Base-by-base conservation (phyloP, 2,329 filamentous ascomycete genomes). In the Escovopsis sp. region DNA sequence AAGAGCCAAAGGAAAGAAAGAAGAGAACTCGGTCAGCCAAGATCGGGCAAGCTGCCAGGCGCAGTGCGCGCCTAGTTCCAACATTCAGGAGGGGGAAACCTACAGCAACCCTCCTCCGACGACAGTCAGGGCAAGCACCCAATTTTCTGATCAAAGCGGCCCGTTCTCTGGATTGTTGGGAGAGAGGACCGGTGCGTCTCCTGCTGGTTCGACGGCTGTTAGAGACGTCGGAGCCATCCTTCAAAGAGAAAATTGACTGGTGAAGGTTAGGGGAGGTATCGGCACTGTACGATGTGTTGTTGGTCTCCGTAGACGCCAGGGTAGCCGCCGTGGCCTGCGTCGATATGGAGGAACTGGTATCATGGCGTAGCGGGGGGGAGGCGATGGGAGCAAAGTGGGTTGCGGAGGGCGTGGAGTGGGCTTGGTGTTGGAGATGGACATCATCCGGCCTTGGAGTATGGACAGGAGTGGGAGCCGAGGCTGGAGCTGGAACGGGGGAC, bases 111-210 rank as follows among this genome's bases (percentile, higher is more conserved):
- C 73, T 65, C 49, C 72, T 64, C 44, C 70, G 65, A 36, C 71
- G 66, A 49, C 73, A 77, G 50, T 75, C 72, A 32, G 56, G 52
- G 52, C 73, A 77, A 39, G 73, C 73, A 44, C 73, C 73, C 42
- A 77, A 60, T 55, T 76, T 77, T 51, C 73, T 62, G 47, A 77
- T 77, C 44, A 77, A 55, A 38, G 73, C 73, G 38, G 73, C 73
- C 55, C 72, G 72, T 50, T 76, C 71, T 55, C 73, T 67, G 51
- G 75, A 74, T 47, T 71, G 64, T 42, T 72, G 67, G 30, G 72
- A 75, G 48, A 77, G 61, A 47, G 73, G 73, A 36, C 73, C 73
- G 47, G 73, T 77, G 43, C 73, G 69, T 57, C 73, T 68, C 53
- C 73, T 69, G 54, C 69, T 76, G 48, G 71, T 63, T 51, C 72